Conservation (phyloP, 495 filamentous ascomycete genomes). For the Penicillium crystallinum region DNA sequence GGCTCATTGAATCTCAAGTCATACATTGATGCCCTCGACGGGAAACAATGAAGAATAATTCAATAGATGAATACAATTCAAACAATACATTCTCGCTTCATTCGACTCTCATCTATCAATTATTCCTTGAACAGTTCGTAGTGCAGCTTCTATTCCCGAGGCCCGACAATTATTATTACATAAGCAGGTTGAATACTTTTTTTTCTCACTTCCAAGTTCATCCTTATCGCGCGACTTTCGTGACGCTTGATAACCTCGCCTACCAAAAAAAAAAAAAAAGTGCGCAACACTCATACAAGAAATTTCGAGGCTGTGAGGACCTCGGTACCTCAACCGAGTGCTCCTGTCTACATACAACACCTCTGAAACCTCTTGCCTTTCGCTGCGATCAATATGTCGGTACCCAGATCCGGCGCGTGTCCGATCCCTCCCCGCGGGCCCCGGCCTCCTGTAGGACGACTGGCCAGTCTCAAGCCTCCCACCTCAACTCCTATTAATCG, state of each 20-base stretch:
- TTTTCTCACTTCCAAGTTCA: conserved; percentile 1
- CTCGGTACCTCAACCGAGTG: neutral
- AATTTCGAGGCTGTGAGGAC: conserved; percentile 2
- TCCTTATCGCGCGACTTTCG: conserved; percentile 11
- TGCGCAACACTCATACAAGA: neutral
- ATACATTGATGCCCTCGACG: neutral
- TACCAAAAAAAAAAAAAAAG: neutral
- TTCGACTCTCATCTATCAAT: neutral
- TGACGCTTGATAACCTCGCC: conserved; percentile 4
- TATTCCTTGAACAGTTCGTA: neutral
- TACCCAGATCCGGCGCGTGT: conserved; percentile 28
- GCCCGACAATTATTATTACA: neutral
- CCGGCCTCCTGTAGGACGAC: conserved; percentile 34
- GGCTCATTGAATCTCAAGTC: neutral
- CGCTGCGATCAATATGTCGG: conserved; percentile 24
- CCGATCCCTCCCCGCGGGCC: conserved; percentile 31
- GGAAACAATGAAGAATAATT: neutral
- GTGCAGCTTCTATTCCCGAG: neutral
- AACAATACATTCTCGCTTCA: neutral
- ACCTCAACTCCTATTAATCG: conserved; percentile 36
- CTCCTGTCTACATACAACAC: neutral
- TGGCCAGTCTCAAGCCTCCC: conserved; percentile 37
- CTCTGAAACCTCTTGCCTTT: neutral
- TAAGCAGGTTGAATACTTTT: conserved; percentile 7
- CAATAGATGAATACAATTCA: neutral